Evolutionary conservation across 1,284 basidiomycete species (phyloP), one percentile per base, ranked within the genome.

Genomic region (Cutaneotrichosporon mucoides): DNA sequence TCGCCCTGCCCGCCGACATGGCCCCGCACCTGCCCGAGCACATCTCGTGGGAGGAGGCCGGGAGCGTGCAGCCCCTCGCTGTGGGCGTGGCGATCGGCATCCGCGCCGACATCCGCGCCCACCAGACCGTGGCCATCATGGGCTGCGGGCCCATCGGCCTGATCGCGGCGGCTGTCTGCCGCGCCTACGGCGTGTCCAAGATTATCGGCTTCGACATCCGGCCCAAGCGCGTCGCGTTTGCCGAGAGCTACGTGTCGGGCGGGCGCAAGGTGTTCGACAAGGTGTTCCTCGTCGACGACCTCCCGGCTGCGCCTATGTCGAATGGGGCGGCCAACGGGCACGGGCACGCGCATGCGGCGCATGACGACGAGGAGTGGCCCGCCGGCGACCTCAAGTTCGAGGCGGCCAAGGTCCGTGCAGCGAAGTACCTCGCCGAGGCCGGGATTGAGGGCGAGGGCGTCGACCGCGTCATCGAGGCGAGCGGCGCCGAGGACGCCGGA

Each of bases 51-150:
- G 80, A 82, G 53, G 80, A 80, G 48, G 81, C 76, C 4, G 77
- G 75, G 3, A 73, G 80, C 85, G 92, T 97, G 80, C 95, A 98
- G 78, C 95, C 95, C 11, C 84, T 97, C 38, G 86, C 92, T 9
- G 68, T 76, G 38, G 75, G 75, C 15, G 69, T 76, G 9, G 71
- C 73, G 55, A 70, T 76, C 36, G 73, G 71, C 11, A 75, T 73
- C 54, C 58, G 75, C 24, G 72, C 68, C 10, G 71, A 75, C 47
- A 62, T 76, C 3, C 61, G 72, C 16, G 63, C 75, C 4, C 73
- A 76, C 61, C 71, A 71, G 57, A 73, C 72, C 5, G 36, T 76
- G 6, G 73, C 73, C 10, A 71, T 76, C 57, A 69, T 75, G 69
- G 75, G 75, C 9, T 71, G 67, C 54, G 80, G 80, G 42, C 80